These are phyloP conservation scores for Sordariomycetes sp. DNA, from an alignment of 2,329 filamentous ascomycete species.

Conservation along the genomic window DNA sequence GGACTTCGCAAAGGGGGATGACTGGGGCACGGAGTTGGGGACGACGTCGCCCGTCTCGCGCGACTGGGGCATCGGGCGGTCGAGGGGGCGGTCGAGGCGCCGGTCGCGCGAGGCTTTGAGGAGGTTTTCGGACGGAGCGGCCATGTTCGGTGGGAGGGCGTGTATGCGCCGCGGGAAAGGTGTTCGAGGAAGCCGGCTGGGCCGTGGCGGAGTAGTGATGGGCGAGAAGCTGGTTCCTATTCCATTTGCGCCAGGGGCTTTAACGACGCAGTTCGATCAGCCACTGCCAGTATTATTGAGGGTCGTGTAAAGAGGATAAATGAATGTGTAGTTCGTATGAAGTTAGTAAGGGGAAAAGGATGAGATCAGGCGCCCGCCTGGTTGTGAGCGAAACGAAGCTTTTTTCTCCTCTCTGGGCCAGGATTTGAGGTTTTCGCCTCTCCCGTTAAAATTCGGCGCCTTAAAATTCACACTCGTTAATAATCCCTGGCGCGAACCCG, in stretches of 20 bases:
- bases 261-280: background rate
- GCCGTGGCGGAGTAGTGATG: background rate
- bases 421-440: background rate
- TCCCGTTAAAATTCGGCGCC: background rate
- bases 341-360: background rate
- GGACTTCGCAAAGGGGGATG: constrained; percentile 54
- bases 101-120: constrained; percentile 17
- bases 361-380: no score
- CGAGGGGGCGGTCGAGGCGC: constrained; percentile 13
- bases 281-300: background rate
- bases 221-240: background rate
- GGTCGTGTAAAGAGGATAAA: background rate
- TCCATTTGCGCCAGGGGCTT: background rate
- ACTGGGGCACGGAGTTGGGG: constrained; percentile 29
- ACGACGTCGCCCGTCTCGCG: constrained; percentile 45
- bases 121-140: constrained; percentile 14
- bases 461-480: background rate
- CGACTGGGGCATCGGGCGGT: constrained; percentile 32
- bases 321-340: background rate
- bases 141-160: background rate
- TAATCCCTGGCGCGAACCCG: background rate
- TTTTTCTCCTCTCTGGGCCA: background rate
- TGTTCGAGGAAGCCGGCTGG: background rate
- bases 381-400: background rate
- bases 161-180: background rate